A percentile compares a stretch with the other conserved stretches of the same genome.
Evolutionary conservation across 78 protist species (phyloP).

Genomic region (Protostelium mycophagum): DNA sequence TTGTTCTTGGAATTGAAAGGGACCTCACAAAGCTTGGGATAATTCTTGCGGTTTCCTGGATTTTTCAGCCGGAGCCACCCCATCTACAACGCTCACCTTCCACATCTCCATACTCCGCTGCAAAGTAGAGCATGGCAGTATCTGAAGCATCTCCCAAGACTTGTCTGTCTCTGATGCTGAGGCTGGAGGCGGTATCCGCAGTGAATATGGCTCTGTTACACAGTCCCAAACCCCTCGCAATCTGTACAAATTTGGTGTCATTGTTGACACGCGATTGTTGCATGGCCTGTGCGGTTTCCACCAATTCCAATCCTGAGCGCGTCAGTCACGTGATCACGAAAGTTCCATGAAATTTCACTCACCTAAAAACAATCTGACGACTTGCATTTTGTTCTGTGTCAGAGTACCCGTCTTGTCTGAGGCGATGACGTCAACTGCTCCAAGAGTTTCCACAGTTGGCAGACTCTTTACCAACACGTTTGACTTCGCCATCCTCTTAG

Average conservation of each 20-base stretch:
- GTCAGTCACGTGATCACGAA: no score
- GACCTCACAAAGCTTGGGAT: constrained; percentile 50
- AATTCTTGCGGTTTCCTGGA: background rate
- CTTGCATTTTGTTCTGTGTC: constrained; percentile 91
- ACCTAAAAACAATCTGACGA: constrained; percentile 40
- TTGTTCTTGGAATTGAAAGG: constrained; percentile 88
- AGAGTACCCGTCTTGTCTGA: constrained; percentile 97
- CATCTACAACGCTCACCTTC: constrained; percentile 2
- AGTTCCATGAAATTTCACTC: no score
- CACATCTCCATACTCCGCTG: constrained; percentile 20
- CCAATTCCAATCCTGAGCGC: background rate
- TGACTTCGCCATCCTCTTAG: constrained; percentile 56
- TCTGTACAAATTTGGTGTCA: background rate
- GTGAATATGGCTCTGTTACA: constrained; percentile 71
- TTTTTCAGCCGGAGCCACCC: background rate
- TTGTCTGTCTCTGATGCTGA: constrained; percentile 48
- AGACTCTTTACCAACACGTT: constrained; percentile 21
- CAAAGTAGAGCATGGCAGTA: constrained; percentile 58
- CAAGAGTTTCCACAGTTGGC: constrained; percentile 82
- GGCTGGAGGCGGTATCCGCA: background rate
- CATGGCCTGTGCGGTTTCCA: background rate
- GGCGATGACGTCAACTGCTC: constrained; percentile 72
- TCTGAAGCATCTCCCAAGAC: constrained; percentile 76
- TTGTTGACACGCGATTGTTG: background rate
- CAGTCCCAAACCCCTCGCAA: constrained; percentile 29